phyloP scores from a whole-genome alignment of 177 flowering plant species.

The Vitis hybrid region DNA sequence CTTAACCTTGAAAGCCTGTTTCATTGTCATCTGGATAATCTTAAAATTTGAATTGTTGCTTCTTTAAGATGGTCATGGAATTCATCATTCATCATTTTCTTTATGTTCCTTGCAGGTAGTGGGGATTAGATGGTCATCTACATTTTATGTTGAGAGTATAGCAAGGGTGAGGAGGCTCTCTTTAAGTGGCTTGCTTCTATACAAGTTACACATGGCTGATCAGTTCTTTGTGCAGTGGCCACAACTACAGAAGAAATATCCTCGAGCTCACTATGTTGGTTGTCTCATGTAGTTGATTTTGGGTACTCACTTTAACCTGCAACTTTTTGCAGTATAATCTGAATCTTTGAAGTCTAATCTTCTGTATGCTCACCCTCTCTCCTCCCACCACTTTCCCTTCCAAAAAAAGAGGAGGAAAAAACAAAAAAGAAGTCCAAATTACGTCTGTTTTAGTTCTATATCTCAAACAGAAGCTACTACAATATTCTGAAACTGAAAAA shows the following conservation, averaged over 20 bases:
- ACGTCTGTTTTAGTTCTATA: too few relatives aligned
- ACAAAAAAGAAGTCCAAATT: too few relatives aligned
- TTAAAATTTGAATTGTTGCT: not conserved
- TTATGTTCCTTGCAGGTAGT: constrained; percentile 48
- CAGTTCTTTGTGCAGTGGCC: constrained; percentile 96
- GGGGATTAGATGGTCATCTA: constrained; percentile 77
- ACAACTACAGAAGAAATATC: constrained; percentile 67
- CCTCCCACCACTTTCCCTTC: not conserved
- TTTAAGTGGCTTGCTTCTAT: constrained; percentile 81
- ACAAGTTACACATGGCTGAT: constrained; percentile 76
- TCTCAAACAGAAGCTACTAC: too few relatives aligned
- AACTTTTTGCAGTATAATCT: constrained; percentile 3
- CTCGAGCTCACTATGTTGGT: constrained; percentile 81
- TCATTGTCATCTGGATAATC: not conserved
- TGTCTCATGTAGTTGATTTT: constrained; percentile 66
- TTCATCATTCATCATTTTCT: constrained; percentile 5
- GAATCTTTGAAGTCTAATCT: not conserved
- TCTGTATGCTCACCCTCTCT: not conserved
- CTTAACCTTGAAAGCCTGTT: constrained; percentile 1
- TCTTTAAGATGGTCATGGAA: not conserved
- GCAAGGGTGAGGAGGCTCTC: constrained; percentile 88
- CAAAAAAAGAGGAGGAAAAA: not conserved
- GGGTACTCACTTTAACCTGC: constrained; percentile 4
- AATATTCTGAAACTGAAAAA: too few relatives aligned
- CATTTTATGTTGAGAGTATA: constrained; percentile 76